phyloP scores from a whole-genome alignment of 177 flowering plant species.

The Vitis hybrid region DNA sequence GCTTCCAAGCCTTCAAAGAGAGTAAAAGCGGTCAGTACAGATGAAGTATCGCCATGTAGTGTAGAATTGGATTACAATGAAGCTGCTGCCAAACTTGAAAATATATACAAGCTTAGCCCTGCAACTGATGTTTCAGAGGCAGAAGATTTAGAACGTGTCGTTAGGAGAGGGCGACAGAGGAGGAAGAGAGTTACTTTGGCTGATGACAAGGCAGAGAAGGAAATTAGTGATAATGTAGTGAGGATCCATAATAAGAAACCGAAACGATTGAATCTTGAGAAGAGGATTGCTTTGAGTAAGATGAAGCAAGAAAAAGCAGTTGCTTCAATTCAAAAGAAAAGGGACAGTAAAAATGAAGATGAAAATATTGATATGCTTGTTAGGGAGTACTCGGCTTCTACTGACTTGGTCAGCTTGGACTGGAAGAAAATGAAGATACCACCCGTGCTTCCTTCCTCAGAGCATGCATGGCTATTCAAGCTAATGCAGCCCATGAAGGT shows the following conservation, averaged over 20 bases:
- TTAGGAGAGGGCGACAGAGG: slow-evolving; percentile 26
- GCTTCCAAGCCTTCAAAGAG: slow-evolving; percentile 40
- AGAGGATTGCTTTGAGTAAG: slow-evolving; percentile 59
- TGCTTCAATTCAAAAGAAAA: slow-evolving; percentile 17
- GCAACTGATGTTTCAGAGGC: slow-evolving; percentile 36
- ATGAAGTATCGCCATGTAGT: slow-evolving; percentile 45
- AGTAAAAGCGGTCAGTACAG: slow-evolving; percentile 44
- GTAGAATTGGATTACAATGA: slow-evolving; percentile 79
- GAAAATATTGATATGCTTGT: slow-evolving; percentile 64
- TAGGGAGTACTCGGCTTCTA: slow-evolving; percentile 71
- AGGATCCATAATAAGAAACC: slow-evolving; percentile 44
- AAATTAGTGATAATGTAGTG: slow-evolving; percentile 33
- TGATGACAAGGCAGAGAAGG: slow-evolving; percentile 28
- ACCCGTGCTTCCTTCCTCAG: slow-evolving; percentile 83
- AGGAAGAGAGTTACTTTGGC: slow-evolving; percentile 40
- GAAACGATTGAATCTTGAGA: slow-evolving; percentile 71
- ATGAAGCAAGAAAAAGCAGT: slow-evolving; percentile 31
- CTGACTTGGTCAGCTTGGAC: slow-evolving; percentile 69
- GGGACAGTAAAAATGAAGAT: slow-evolving; percentile 24
- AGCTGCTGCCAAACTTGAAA: slow-evolving; percentile 88
- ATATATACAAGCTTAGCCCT: slow-evolving; percentile 67
- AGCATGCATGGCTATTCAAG: slow-evolving; percentile 83
- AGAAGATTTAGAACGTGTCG: slow-evolving; percentile 28
- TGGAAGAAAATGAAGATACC: slow-evolving; percentile 99
- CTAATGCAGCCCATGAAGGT: slow-evolving; percentile 97